Evolutionary conservation across 75 land plant species (phyloP), one percentile per base, ranked within the genome.

Genomic region (Pinus albicaulis): DNA sequence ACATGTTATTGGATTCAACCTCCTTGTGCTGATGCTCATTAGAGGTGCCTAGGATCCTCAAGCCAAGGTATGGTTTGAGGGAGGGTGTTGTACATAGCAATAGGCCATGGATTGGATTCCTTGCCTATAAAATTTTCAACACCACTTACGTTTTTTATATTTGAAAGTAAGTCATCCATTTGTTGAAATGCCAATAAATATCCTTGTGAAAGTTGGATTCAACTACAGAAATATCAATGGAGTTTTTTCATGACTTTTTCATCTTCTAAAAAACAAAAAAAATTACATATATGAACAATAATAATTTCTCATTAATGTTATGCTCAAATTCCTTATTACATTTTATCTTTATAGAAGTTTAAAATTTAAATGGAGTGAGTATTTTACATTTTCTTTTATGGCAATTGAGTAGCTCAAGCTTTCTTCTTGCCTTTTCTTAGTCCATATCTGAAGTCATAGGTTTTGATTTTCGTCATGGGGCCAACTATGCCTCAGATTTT

Each of bases 391-490:
- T 68, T 34, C 7, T 68, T 68, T 41, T 7, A 38, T 38, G 36
- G 71, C 52, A 38, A 68, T 74, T 74, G 57, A 59, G 25, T 89
- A 93, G 96, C 94, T 57, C 88, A 89, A 63, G 90, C 79, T 60
- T 77, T 93, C 12, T 94, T 94, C 57, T 34, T 89, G 55, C 94
- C 96, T 44, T 91, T 83, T 76, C 38, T 93, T 26, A 89, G 89
- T 77, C 96, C 96, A 34, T 93, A 93, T 60, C 74, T 93, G 76
- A 88, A 92, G 80, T 87, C 96, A 16, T 92, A 22, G 92, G 87
- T 17, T 91, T 94, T 15, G 86, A 93, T 58, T 93, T 68, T 75
- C 82, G 76, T 12, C 93, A 89, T 66, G 98, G 98, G 8, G 98
- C 93, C 72, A 95, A 95, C 74, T 95, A 79, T 72, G 98, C 98